Conservation (phyloP, 805 yeast species). For the Metschnikowia continentalis region DNA sequence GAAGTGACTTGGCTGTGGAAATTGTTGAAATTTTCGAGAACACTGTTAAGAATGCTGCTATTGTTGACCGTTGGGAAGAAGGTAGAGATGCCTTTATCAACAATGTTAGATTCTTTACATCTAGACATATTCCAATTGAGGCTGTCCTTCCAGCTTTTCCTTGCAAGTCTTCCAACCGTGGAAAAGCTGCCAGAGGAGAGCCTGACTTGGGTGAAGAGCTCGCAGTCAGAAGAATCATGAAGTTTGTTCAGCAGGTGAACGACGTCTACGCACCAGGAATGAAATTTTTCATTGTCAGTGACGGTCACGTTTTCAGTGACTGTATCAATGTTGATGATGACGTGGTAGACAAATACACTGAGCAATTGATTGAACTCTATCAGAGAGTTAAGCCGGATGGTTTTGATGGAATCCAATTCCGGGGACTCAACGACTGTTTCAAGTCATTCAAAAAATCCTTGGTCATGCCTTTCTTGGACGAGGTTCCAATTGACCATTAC, state of each 20-base stretch:
- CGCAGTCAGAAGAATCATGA: constrained; percentile 29
- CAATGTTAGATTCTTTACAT: constrained; percentile 45
- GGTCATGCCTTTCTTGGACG: constrained; percentile 16
- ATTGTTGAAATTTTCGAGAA: constrained; percentile 43
- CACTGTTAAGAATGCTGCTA: constrained; percentile 44
- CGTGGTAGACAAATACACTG: constrained; percentile 47
- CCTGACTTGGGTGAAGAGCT: constrained; percentile 53
- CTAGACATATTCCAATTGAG: constrained; percentile 45
- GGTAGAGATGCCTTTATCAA: constrained; percentile 38
- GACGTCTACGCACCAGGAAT: constrained; percentile 51
- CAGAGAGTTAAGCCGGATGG: constrained; percentile 29
- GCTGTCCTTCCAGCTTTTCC: constrained; percentile 64
- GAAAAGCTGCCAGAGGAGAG: constrained; percentile 44
- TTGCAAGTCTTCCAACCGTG: constrained; percentile 55
- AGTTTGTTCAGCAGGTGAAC: constrained; percentile 27
- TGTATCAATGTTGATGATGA: constrained; percentile 59
- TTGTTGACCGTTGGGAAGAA: constrained; percentile 46
- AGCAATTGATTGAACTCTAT: constrained; percentile 42
- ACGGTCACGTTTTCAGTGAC: constrained; percentile 63
- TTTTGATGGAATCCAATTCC: constrained; percentile 26
- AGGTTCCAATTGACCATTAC: constrained; percentile 26
- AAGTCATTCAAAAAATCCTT: constrained; percentile 17
- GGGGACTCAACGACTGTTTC: constrained; percentile 35
- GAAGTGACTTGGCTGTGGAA: constrained; percentile 12
- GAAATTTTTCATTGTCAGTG: constrained; percentile 54